A percentile compares a stretch with the other conserved stretches of the same genome.
These are phyloP conservation scores for Fusarium floridanum DNA, from an alignment of 2,329 filamentous ascomycete genomes.

Conservation along the genomic window DNA sequence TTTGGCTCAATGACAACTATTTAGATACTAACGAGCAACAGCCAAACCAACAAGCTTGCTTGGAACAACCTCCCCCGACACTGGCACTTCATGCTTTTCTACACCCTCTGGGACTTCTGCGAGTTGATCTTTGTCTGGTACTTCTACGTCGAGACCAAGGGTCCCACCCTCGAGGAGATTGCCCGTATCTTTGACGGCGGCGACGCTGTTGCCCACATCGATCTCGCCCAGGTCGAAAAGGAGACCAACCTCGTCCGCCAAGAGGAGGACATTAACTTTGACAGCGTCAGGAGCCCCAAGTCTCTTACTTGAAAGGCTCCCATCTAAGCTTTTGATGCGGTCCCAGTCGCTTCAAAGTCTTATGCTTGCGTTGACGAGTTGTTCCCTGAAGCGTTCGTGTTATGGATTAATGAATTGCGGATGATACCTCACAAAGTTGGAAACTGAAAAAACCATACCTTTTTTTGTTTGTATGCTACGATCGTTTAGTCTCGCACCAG, in stretches of 20 bases:
- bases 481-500: constrained; percentile 8
- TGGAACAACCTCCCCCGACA: constrained; percentile 70
- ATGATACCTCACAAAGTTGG: constrained; percentile 9
- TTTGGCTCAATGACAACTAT: not conserved
- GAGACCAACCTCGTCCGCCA: constrained; percentile 53
- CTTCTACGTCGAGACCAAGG: constrained; percentile 78
- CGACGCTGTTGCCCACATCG: constrained; percentile 67
- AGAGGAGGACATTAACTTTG: constrained; percentile 37
- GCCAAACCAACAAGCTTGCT: constrained; percentile 73
- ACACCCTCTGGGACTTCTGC: constrained; percentile 72
- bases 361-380: not conserved
- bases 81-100: constrained; percentile 77
- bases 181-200: constrained; percentile 79
- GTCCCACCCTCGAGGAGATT: constrained; percentile 72
- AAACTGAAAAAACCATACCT: constrained; percentile 6
- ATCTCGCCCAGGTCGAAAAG: constrained; percentile 68
- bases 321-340: not conserved
- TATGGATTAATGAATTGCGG: constrained; percentile 17
- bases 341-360: not conserved
- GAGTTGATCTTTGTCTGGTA: constrained; percentile 74
- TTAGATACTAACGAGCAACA: constrained; percentile 38
- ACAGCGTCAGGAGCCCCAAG: constrained; percentile 29
- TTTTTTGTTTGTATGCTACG: not conserved
- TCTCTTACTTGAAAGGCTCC: constrained; percentile 19
- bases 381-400: constrained; percentile 20